Percentiles rank a stretch among this genome's conserved stretches.
phyloP scores from a whole-genome alignment of 73 alveolate genomes.

The Paramecium tetraurelia region DNA sequence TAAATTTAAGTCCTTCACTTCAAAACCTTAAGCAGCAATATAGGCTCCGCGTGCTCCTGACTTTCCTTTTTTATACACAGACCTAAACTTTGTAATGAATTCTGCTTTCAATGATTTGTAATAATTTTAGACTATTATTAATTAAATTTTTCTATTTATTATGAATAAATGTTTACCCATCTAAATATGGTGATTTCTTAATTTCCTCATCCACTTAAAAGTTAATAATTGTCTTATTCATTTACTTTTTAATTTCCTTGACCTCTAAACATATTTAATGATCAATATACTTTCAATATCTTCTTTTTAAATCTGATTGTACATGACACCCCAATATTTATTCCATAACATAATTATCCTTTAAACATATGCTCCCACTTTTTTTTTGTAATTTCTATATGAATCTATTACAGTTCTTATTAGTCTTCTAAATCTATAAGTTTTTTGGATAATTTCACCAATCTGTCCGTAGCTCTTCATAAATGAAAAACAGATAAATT shows the following conservation, averaged over 20 bases:
- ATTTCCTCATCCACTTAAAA: constrained; percentile 28
- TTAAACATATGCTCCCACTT: background rate
- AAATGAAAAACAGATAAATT: background rate
- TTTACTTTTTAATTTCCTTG: constrained; percentile 4
- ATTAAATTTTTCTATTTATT: background rate
- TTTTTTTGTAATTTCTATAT: constrained; percentile 17
- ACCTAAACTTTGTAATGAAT: background rate
- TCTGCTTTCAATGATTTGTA: background rate
- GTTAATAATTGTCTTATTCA: constrained; percentile 8
- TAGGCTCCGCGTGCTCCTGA: background rate
- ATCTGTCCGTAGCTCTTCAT: constrained; percentile 39
- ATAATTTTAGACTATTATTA: background rate
- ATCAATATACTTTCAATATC: background rate
- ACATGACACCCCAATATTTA: constrained; percentile 28
- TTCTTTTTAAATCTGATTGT: background rate
- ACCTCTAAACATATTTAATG: background rate
- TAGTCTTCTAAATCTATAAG: background rate
- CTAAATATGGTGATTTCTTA: constrained; percentile 40
- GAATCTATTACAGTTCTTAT: background rate
- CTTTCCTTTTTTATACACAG: background rate
- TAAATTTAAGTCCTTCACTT: background rate
- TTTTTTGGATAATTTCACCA: constrained; percentile 23
- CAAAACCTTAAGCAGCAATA: background rate
- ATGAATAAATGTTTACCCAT: background rate
- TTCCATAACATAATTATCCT: constrained; percentile 17